Conservation (phyloP, 1,284 basidiomycete species). For the Rhodotorula sp. region DNA sequence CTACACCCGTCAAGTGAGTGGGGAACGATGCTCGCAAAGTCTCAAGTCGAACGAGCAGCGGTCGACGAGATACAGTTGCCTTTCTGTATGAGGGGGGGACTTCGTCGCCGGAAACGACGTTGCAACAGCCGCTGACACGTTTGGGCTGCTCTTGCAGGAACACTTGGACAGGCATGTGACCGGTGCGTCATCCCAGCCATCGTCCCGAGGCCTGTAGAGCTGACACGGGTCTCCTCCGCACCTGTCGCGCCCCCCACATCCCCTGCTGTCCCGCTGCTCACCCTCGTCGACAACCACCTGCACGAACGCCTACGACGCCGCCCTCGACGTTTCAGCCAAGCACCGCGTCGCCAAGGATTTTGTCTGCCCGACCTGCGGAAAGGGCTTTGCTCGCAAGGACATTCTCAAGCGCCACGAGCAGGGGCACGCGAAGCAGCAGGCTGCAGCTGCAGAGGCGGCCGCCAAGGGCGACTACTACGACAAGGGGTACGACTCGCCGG, state of each 20-base stretch:
- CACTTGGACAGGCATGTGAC: slow-evolving; percentile 35
- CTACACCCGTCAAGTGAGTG: slow-evolving; percentile 19
- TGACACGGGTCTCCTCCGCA: neutral
- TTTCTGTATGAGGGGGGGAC: neutral
- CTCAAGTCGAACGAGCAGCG: too few species aligned
- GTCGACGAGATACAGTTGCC: too few species aligned
- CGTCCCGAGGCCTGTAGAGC: neutral
- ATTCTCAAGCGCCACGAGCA: slow-evolving; percentile 37
- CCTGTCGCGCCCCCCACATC: slow-evolving; percentile 3
- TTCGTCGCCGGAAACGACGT: neutral
- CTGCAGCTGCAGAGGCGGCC: slow-evolving; percentile 25
- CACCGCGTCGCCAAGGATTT: slow-evolving; percentile 37
- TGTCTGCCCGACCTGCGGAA: slow-evolving; percentile 36
- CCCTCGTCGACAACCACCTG: neutral
- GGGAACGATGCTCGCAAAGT: too few species aligned
- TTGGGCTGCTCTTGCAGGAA: slow-evolving; percentile 11
- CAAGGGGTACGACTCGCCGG: slow-evolving; percentile 11
- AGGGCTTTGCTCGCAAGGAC: slow-evolving; percentile 40
- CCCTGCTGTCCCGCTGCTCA: neutral
- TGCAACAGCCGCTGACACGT: neutral
- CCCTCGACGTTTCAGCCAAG: slow-evolving; percentile 12
- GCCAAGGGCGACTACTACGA: slow-evolving; percentile 19
- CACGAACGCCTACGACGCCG: neutral
- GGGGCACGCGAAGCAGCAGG: slow-evolving; percentile 35
- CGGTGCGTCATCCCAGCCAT: slow-evolving; percentile 4